Evolutionary conservation across 2,329 filamentous ascomycete species (phyloP).

Genomic region (Rutstroemia sp.): DNA sequence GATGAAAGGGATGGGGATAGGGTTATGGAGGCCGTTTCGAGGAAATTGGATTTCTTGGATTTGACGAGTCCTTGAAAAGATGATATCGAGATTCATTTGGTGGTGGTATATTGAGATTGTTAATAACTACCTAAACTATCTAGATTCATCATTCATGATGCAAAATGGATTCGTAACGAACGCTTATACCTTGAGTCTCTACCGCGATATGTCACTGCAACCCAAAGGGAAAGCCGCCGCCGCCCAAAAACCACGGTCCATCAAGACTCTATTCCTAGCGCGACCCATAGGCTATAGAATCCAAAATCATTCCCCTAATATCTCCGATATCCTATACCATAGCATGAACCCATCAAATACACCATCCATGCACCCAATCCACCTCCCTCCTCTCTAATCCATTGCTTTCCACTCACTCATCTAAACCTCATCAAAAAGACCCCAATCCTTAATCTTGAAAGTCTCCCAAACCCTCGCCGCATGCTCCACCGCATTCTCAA

Average conservation of each 20-base stretch:
- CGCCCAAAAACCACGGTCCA: neutral
- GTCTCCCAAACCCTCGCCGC: slow-evolving; percentile 60
- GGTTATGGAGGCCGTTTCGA: slow-evolving; percentile 17
- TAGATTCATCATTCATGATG: neutral
- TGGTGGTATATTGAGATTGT: no score
- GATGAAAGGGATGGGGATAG: slow-evolving; percentile 16
- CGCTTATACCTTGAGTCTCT: neutral
- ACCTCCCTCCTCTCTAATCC: neutral
- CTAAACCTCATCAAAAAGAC: slow-evolving; percentile 44
- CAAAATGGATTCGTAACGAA: neutral
- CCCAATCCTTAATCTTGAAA: slow-evolving; percentile 76
- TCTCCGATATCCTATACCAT: no score
- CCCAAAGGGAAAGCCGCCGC: no score
- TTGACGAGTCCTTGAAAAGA: slow-evolving; percentile 22
- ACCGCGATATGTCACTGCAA: neutral
- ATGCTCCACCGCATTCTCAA: slow-evolving; percentile 62
- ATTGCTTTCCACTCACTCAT: neutral
- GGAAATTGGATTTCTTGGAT: slow-evolving; percentile 29
- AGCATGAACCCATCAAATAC: no score
- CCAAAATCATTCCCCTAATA: neutral
- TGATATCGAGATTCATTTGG: no score
- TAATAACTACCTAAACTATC: no score
- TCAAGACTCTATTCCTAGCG: neutral
- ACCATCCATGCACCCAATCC: neutral
- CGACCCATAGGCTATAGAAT: neutral